Percentiles rank a stretch among this genome's conserved stretches.
These are phyloP conservation scores for Chloromonas sp. DNA, from an alignment of 163 green algal species.

Conservation along the genomic window DNA sequence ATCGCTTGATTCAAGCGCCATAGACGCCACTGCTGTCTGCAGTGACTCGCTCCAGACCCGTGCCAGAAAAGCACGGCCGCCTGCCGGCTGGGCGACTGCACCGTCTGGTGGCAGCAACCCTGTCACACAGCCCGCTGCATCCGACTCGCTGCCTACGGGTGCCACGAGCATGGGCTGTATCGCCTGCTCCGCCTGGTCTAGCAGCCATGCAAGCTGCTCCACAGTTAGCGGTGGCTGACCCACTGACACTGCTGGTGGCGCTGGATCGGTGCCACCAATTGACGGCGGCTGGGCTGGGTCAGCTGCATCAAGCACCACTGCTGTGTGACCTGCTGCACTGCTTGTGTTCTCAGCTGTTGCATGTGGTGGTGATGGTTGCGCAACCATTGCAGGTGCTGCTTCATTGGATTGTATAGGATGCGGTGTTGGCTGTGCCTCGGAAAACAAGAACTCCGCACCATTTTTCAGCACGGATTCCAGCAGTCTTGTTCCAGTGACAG, in stretches of 20 bases:
- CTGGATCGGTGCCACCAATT: not conserved
- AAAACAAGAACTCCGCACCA: slow-evolving; percentile 45
- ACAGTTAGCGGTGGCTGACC: not conserved
- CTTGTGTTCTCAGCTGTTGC: too few relatives aligned
- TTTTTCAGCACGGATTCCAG: slow-evolving; percentile 63
- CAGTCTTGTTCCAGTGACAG: slow-evolving; percentile 18
- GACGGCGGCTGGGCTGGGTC: too few relatives aligned
- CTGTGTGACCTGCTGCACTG: too few relatives aligned
- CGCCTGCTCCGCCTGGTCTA: not conserved
- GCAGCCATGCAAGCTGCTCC: not conserved
- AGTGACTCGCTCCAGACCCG: not conserved
- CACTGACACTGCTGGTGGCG: not conserved
- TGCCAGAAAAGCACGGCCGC: not conserved
- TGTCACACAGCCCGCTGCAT: not conserved
- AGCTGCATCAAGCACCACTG: too few relatives aligned
- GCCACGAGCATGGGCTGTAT: not conserved
- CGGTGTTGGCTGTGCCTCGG: too few relatives aligned
- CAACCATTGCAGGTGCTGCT: too few relatives aligned
- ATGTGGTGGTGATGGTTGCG: too few relatives aligned
- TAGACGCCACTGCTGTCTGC: not conserved
- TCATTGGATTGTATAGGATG: too few relatives aligned
- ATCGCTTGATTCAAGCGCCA: too few relatives aligned
- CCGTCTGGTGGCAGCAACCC: not conserved
- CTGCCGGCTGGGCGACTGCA: not conserved
- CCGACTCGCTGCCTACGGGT: not conserved